phyloP scores from a whole-genome alignment of 2,329 filamentous ascomycete species.

The Pseudovirgaria hyperparasitica region DNA sequence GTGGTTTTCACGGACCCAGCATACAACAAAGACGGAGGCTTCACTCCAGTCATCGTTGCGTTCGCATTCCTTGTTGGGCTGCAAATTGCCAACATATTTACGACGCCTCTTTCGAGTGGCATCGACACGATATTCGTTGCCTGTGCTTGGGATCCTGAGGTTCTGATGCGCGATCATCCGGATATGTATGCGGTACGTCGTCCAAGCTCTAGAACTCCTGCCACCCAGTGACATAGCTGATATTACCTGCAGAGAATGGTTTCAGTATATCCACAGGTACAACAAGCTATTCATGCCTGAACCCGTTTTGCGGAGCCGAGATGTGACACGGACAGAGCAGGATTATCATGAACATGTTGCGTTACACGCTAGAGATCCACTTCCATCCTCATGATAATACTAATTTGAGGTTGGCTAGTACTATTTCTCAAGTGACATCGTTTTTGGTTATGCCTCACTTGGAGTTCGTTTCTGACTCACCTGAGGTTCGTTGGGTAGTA shows the following conservation, averaged over 20 bases:
- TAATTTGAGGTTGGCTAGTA: no score
- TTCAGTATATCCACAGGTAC: constrained; percentile 69
- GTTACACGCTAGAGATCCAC: no score
- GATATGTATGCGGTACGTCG: constrained; percentile 78
- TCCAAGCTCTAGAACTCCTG: no score
- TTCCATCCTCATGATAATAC: no score
- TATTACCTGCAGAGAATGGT: constrained; percentile 70
- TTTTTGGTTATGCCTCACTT: no score
- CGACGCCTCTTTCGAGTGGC: constrained; percentile 77
- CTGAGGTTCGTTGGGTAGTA: no score
- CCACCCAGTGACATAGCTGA: no score
- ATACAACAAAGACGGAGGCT: constrained; percentile 58
- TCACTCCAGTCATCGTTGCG: constrained; percentile 66
- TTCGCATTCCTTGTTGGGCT: constrained; percentile 83
- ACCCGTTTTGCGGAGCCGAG: no score
- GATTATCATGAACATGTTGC: no score
- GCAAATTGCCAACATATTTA: constrained; percentile 81
- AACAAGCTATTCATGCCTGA: constrained; percentile 56
- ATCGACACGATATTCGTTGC: constrained; percentile 88
- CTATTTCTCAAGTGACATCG: no score
- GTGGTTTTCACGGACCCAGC: constrained; percentile 66
- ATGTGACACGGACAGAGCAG: no score
- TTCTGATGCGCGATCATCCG: constrained; percentile 67
- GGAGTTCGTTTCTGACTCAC: no score
- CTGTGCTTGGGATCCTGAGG: constrained; percentile 52